Conservation (phyloP, 2,329 filamentous ascomycete genomes). For the Camptophora hylomeconis region DNA sequence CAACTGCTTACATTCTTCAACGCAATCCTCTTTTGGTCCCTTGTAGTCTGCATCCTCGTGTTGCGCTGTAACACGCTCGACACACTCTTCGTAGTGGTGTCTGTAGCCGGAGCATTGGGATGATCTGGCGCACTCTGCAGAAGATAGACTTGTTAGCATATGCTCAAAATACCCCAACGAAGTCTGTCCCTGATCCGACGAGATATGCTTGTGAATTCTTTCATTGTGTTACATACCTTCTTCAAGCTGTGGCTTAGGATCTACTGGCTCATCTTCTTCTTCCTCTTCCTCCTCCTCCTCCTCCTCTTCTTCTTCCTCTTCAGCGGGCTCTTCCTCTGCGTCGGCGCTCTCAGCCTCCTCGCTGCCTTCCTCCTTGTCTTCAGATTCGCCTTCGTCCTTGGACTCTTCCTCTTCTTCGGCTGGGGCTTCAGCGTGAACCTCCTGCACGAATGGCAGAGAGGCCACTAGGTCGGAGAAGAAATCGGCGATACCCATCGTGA, state of each 20-base stretch:
- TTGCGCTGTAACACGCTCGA: conserved; percentile 68
- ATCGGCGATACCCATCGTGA: conserved; percentile 50
- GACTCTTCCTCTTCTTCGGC: conserved; percentile 37
- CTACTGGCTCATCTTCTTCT: conserved; percentile 67
- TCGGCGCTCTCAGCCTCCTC: conserved; percentile 27
- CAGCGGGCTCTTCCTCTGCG: conserved; percentile 36
- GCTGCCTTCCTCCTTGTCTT: conserved; percentile 20
- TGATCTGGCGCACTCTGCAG: conserved; percentile 75
- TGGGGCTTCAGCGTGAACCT: conserved; percentile 49
- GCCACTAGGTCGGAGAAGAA: conserved; percentile 52
- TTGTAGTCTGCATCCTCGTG: conserved; percentile 57
- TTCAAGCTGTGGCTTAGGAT: conserved; percentile 77
- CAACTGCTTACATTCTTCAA: conserved; percentile 83
- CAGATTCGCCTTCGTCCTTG: conserved; percentile 31
- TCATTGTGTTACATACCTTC: conserved; percentile 57
- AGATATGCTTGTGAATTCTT: neutral
- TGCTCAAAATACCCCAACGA: too few species aligned
- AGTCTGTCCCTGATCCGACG: conserved; percentile 1
- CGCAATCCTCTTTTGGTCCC: conserved; percentile 80
- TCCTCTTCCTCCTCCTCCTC: conserved; percentile 52
- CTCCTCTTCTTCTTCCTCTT: conserved; percentile 38
- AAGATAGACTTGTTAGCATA: conserved; percentile 6
- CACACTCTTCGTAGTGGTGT: conserved; percentile 98
- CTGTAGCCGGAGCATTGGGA: conserved; percentile 74
- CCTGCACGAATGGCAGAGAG: conserved; percentile 44